Percentiles rank a stretch among this genome's conserved stretches.
These are phyloP conservation scores for Circinella umbellata DNA, from an alignment of 371 early-diverging fungal genomes.

Conservation along the genomic window DNA sequence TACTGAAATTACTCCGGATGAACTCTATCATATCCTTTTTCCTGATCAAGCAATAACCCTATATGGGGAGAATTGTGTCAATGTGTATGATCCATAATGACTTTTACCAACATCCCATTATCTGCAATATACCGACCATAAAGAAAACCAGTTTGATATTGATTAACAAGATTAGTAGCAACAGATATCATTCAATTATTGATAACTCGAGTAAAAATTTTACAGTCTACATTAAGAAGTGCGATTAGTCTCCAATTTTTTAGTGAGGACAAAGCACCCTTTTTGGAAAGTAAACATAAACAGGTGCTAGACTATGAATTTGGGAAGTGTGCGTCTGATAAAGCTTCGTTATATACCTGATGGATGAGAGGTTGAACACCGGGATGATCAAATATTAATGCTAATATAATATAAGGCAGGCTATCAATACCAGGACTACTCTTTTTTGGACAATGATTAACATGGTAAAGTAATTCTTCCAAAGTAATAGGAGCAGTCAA, in stretches of 20 bases:
- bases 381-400: no score
- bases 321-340: no score
- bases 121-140: constrained; percentile 17
- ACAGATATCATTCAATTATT: constrained; percentile 1
- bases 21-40: constrained; percentile 13
- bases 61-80: background rate
- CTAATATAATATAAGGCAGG: no score
- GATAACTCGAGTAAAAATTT: constrained; percentile 20
- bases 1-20: constrained; percentile 7
- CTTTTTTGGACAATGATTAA: no score
- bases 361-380: no score
- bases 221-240: constrained; percentile 20
- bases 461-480: no score
- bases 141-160: constrained; percentile 21
- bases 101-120: constrained; percentile 12
- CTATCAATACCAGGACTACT: no score
- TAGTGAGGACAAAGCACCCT: constrained; percentile 10
- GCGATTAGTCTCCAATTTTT: constrained; percentile 34
- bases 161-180: background rate
- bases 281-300: no score
- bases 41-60: constrained; percentile 22
- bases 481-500: no score
- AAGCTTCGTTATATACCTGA: no score
- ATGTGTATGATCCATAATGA: constrained; percentile 11
- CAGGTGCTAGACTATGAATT: no score